These are phyloP conservation scores for Cucumis hystrix DNA, from an alignment of 306 rosid genomes.

Conservation along the genomic window DNA sequence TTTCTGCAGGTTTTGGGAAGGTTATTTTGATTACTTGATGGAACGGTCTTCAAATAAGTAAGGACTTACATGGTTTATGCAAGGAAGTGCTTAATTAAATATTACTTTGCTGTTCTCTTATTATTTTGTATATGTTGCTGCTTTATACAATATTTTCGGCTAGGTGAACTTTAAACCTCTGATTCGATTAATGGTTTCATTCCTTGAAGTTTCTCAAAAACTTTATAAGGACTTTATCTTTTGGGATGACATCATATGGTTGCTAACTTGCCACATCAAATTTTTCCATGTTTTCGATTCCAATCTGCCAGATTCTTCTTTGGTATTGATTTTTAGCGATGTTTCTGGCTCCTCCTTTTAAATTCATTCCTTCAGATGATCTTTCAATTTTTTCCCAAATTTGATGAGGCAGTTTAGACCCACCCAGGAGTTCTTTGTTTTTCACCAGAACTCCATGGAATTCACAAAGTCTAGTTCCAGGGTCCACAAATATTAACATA, in stretches of 20 bases:
- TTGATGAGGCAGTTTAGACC: neutral
- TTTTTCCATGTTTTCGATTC: neutral
- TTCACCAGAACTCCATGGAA: neutral
- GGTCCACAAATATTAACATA: neutral
- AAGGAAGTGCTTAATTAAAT: neutral
- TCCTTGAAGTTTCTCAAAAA: neutral
- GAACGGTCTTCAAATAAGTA: slow-evolving; percentile 82
- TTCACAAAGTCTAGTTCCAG: neutral
- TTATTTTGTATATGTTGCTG: neutral
- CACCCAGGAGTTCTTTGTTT: neutral
- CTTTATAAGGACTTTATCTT: neutral
- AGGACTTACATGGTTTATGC: slow-evolving; percentile 15
- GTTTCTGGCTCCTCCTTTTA: neutral
- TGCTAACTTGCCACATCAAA: neutral
- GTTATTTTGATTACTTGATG: slow-evolving; percentile 89
- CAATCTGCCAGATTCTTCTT: neutral
- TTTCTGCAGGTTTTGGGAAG: slow-evolving; percentile 84
- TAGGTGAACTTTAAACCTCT: neutral
- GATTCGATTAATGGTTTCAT: neutral
- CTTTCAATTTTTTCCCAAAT: neutral
- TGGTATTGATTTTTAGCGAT: neutral
- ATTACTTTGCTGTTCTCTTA: neutral
- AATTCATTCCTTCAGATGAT: neutral
- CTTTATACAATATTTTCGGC: neutral
- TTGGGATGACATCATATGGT: neutral